These are phyloP conservation scores for Trichophyton verrucosum DNA, from an alignment of 2,329 filamentous ascomycete genomes.

Conservation along the genomic window DNA sequence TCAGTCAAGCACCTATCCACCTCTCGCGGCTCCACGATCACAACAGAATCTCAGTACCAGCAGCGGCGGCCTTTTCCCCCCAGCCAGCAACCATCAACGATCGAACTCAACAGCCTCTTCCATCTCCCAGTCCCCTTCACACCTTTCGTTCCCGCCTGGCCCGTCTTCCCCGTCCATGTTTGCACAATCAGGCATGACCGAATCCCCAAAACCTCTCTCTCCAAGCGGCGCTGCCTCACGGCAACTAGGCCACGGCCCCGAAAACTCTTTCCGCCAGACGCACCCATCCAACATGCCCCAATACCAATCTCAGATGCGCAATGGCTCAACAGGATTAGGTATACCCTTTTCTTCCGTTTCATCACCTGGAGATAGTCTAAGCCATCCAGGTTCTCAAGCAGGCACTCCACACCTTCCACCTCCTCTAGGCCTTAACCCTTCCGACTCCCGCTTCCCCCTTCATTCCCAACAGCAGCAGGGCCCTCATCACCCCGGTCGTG, in stretches of 20 bases:
- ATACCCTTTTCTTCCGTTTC: constrained; percentile 4
- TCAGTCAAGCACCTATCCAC: constrained; percentile 64
- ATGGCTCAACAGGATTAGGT: constrained; percentile 11
- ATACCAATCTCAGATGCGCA: constrained; percentile 23
- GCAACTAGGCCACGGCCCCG: constrained; percentile 25
- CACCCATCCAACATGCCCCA: constrained; percentile 35
- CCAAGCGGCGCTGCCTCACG: constrained; percentile 32
- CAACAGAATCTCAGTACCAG: constrained; percentile 19
- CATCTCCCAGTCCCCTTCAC: constrained; percentile 30
- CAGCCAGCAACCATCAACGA: constrained; percentile 45
- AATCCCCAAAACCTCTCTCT: constrained; percentile 69
- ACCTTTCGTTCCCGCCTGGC: constrained; percentile 29
- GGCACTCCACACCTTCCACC: constrained; percentile 24
- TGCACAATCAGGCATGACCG: constrained; percentile 61
- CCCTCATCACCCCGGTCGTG: constrained; percentile 13
- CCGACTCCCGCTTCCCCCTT: constrained; percentile 26
- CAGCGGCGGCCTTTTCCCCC: constrained; percentile 47
- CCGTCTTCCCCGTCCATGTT: constrained; percentile 49
- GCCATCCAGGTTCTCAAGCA: constrained; percentile 9
- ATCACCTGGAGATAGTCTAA: constrained; percentile 8
- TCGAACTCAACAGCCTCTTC: constrained; percentile 46
- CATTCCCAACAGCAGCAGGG: constrained; percentile 20
- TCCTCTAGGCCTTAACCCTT: constrained; percentile 22
- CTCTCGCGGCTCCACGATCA: constrained; percentile 45
- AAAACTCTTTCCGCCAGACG: constrained; percentile 19